Base-by-base conservation (phyloP, 495 filamentous ascomycete genomes). In the Collariella sp. region DNA sequence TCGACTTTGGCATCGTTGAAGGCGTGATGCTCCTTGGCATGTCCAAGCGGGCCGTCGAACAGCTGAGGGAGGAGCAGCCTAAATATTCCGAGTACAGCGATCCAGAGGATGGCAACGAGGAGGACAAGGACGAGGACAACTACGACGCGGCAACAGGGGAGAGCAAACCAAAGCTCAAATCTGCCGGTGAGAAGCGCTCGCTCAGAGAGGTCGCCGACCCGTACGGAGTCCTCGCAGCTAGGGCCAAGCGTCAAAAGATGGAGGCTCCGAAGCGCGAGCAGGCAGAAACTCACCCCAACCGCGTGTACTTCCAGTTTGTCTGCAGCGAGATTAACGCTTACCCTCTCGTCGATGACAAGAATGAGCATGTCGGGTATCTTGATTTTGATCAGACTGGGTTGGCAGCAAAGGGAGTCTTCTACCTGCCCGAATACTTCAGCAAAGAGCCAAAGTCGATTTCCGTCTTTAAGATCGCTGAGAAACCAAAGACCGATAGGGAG, bases 301-400 rank as follows among this genome's bases (percentile, higher is more conserved):
- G 61, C n/a, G 44, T 58, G 13, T 61, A 57, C 41, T 51, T 60
- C 12, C 58, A 63, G 44, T 61, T 46, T 34, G 54, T 18, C 4
- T 54, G 44, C 46, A 43, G n/a, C 11, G n/a, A 43, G 0, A 50
- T 46, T 7, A 38, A 52, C 0, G 46, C 10, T 1, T 41, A 50
- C 13, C 50, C 55, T 7, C 18, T 33, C 11, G 3, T 48, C 11
- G 50, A 53, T 34, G 22, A 46, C 5, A 34, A 54, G 9, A 51
- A 63, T 33, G 10, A 42, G 22, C 31, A 54, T n/a, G 39, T 57
- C 15, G 61, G 61, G 10, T 34, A 60, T 44, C 39, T 61, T 11
- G 58, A 63, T 43, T 55, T 61, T 35, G 61, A 63, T 26, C 11
- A 26, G 13, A 42, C 58, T 1, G 50, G 31, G 40, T 15, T 51